phyloP scores from a whole-genome alignment of 2,329 filamentous ascomycete genomes.

The Emmonsiellopsis sp. region DNA sequence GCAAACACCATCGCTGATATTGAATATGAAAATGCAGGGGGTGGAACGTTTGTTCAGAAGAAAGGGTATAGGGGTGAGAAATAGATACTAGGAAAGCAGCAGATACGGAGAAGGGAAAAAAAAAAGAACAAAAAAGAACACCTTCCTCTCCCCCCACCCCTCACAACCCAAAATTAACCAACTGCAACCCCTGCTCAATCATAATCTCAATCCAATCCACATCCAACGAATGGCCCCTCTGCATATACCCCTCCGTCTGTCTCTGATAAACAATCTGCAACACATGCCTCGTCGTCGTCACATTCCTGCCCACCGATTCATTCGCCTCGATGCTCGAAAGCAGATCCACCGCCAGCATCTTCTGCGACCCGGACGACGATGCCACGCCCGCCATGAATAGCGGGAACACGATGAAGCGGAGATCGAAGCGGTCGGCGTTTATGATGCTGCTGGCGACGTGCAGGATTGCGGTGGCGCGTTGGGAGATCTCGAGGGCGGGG shows the following conservation, averaged over 20 bases:
- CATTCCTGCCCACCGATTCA: conserved; percentile 40
- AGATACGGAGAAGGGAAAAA: conserved; percentile 3
- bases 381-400: conserved; percentile 46
- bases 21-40: too few relatives aligned
- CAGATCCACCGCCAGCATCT: conserved; percentile 40
- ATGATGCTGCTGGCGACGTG: conserved; percentile 34
- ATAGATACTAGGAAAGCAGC: background rate
- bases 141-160: conserved; percentile 2
- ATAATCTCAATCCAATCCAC: conserved; percentile 45
- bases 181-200: conserved; percentile 33
- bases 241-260: conserved; percentile 34
- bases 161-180: conserved; percentile 45
- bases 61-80: background rate
- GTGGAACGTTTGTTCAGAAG: background rate
- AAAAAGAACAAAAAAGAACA: conserved; percentile 4
- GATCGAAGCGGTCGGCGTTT: conserved; percentile 28
- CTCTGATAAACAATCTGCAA: conserved; percentile 40
- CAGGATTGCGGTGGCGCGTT: conserved; percentile 37
- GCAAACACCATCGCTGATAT: too few relatives aligned
- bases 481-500: conserved; percentile 33
- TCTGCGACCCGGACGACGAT: conserved; percentile 29
- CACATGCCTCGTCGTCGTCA: conserved; percentile 34
- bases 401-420: conserved; percentile 42
- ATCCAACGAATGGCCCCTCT: conserved; percentile 31
- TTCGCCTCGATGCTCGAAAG: conserved; percentile 38